Base-by-base conservation (phyloP, 1,284 basidiomycete genomes). In the Ceratobasidium papillatum region DNA sequence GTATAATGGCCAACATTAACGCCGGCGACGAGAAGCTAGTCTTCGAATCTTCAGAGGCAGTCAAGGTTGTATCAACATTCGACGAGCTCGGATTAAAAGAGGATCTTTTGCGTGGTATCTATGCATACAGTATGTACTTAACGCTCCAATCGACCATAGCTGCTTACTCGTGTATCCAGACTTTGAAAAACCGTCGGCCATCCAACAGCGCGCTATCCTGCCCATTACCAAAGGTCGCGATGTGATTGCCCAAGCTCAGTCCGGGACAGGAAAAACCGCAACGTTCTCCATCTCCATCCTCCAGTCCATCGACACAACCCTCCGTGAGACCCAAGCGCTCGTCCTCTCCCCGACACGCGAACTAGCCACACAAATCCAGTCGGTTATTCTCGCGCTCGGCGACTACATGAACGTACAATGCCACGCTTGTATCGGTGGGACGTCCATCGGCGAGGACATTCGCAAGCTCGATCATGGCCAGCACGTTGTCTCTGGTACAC, bases 351-450 rank as follows among this genome's bases (percentile, higher is more conserved):
- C 96, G 1, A 98, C 96, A 9, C 93, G 96, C 79, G 96, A 98
- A 85, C 86, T 98, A 78, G 96, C 97, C 19, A 96, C 95, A 19
- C 98, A 99, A 85, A 99, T 98, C 79, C 97, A 99, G 84, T 96
- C 93, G n/a, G 97, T 99, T 77, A 91, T 99, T 12, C 90, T 99
- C 66, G 98, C 98, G 7, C 86, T 99, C 22, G 97, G 98, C 56
- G 98, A 99, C 86, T 98, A 99, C 82, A 96, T 99, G 95, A 99
- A 98, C 81, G 95, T 99, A 27, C 95, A 98, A 80, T 99, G 97
- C 83, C 97, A 99, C 82, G 98, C 98, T 45, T 99, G 97, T 84
- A 98, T 99, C 80, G 97, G 97, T 71, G 98, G 98, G 45, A 99
- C 96, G 3, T 95, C 94, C 45, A 94, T 99, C 78, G 95, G 97